Conservation (phyloP, 2,329 filamentous ascomycete species). For the Calonectria hongkongensis region DNA sequence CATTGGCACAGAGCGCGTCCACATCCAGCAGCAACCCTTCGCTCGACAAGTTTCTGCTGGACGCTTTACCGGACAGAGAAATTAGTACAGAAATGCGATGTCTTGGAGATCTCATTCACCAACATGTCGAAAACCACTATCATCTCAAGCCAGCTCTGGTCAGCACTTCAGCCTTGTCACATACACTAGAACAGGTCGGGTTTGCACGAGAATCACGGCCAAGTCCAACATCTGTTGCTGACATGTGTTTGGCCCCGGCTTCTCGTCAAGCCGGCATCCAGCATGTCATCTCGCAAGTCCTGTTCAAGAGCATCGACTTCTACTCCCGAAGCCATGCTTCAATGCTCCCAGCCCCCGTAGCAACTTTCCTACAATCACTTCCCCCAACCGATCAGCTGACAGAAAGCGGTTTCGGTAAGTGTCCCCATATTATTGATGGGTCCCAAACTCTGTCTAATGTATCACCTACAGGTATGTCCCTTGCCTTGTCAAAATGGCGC, state of each 20-base stretch:
- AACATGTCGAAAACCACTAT: constrained; percentile 65
- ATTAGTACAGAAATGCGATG: constrained; percentile 58
- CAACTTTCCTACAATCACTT: constrained; percentile 56
- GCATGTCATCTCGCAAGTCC: constrained; percentile 60
- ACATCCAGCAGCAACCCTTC: constrained; percentile 44
- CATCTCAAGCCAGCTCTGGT: constrained; percentile 52
- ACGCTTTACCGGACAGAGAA: constrained; percentile 60
- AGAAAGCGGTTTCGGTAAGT: constrained; percentile 57
- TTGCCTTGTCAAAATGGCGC: constrained; percentile 66
- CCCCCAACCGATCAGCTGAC: constrained; percentile 45
- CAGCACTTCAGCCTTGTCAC: constrained; percentile 47
- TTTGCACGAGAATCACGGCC: constrained; percentile 41
- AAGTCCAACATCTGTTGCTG: constrained; percentile 48
- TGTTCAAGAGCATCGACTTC: constrained; percentile 60
- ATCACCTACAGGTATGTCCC: constrained; percentile 41
- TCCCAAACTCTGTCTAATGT: constrained; percentile 6
- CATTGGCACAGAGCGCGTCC: constrained; percentile 26
- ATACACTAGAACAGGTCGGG: constrained; percentile 53
- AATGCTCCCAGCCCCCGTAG: constrained; percentile 60
- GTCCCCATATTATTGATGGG: background rate
- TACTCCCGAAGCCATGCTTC: constrained; percentile 54
- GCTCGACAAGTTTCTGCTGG: constrained; percentile 61
- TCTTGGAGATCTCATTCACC: constrained; percentile 59
- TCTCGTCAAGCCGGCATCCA: constrained; percentile 59
- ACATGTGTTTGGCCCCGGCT: constrained; percentile 57